Conservation (phyloP, 2,329 filamentous ascomycete genomes). For the Chaetomium olivaceum region DNA sequence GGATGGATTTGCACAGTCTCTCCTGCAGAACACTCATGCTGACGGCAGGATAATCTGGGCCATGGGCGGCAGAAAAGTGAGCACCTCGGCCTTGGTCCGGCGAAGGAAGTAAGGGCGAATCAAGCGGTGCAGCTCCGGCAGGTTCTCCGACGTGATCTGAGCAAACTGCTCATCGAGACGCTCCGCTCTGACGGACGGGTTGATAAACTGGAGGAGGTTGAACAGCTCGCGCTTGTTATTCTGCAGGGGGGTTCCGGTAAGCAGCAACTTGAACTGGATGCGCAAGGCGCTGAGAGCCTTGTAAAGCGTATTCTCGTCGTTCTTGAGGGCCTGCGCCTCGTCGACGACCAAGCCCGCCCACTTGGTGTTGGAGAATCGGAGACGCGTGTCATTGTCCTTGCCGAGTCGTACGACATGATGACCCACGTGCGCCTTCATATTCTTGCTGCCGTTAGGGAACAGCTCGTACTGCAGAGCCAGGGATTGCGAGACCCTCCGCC, state of each 20-base stretch:
- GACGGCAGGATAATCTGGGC: conserved; percentile 91
- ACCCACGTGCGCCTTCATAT: conserved; percentile 88
- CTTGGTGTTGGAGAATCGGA: conserved; percentile 67
- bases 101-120: conserved; percentile 72
- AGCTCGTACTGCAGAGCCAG: conserved; percentile 82
- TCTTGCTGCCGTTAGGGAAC: conserved; percentile 65
- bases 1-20: conserved; percentile 89
- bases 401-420: conserved; percentile 91
- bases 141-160: conserved; percentile 79
- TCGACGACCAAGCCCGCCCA: conserved; percentile 93
- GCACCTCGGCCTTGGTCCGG: conserved; percentile 84
- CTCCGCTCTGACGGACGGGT: conserved; percentile 68
- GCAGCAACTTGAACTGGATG: conserved; percentile 78
- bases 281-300: conserved; percentile 69
- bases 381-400: conserved; percentile 66
- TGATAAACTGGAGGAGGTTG: conserved; percentile 93
- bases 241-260: conserved; percentile 91
- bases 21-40: conserved; percentile 93
- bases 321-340: conserved; percentile 93
- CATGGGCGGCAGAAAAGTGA: conserved; percentile 91
- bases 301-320: conserved; percentile 83
- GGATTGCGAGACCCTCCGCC: conserved; percentile 72
- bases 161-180: conserved; percentile 73
- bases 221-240: conserved; percentile 95
- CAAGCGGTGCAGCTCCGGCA: conserved; percentile 76